Evolutionary conservation across 805 yeast species (phyloP), one percentile per base, ranked within the genome.

Genomic region (Grigorovia humatica): DNA sequence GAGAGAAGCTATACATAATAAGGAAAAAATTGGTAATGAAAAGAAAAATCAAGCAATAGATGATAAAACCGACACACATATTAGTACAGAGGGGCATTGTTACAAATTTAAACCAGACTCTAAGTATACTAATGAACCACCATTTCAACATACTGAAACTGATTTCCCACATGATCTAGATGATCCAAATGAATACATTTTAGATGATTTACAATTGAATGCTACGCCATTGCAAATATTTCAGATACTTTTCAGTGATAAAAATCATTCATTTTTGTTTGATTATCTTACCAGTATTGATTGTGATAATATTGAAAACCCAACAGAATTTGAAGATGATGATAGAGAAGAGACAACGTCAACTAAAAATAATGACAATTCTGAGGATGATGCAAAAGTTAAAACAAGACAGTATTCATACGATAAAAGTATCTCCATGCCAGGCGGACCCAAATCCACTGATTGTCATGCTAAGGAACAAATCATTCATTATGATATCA

Each of bases 371-470:
- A 32, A 32, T 2, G 38, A 13, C 15, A 32, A 13, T 13, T 11
- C 15, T 46, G 72, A 32, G 11, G 38, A 9, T 11, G 38, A 38
- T 38, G 19, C 20, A 20, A 18, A 69, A 20, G 73, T 73, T 9
- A 76, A 73, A 4, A 65, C 67, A 43, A 67, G 93, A 52, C 66
- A 69, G 5, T 90, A 79, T 64, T 73, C 76, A 6, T 93, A 90
- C 66, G 76, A 78, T 50, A 87, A 87, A 66, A 87, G 85, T 0
- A 73, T 93, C 52, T 81, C 81, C 48, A 88, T 79, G 48, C 79
- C 96, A 1, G 81, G 91, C 42, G 99, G 99, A 0, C 98, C 99
- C 12, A 90, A 87, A 60, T 88, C 91, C 20, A 90, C 99, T 4
- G 80, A 76, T 53, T 87, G 95, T 64, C 52, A 69, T 20, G 80